phyloP scores from a whole-genome alignment of 2,329 filamentous ascomycete species.

The Colletotrichum sp. region DNA sequence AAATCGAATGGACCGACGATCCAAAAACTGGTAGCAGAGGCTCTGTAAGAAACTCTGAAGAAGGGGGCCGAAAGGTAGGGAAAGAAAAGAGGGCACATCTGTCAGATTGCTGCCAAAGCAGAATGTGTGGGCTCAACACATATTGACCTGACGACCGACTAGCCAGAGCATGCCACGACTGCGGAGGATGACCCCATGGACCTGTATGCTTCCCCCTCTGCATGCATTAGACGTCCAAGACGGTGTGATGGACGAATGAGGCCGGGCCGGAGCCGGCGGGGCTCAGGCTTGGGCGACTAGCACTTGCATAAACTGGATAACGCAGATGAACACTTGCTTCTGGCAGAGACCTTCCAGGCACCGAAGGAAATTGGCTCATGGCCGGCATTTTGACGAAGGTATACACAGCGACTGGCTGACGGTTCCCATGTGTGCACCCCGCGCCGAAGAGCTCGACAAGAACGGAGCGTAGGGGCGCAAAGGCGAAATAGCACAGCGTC shows the following conservation, averaged over 20 bases:
- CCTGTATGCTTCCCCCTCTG: conserved; percentile 22
- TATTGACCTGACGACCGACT: conserved; percentile 24
- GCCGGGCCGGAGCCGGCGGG: conserved; percentile 16
- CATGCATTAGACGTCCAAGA: conserved; percentile 28
- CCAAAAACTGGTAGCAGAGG: neutral
- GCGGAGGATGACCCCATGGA: conserved; percentile 16
- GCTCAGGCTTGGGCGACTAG: neutral
- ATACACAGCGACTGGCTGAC: neutral
- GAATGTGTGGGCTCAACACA: conserved; percentile 16
- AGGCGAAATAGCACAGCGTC: neutral
- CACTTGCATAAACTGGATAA: conserved; percentile 20
- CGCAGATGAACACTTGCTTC: neutral
- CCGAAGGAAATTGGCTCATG: neutral
- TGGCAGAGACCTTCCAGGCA: neutral
- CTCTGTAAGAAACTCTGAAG: neutral
- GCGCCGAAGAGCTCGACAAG: neutral
- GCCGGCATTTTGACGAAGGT: neutral
- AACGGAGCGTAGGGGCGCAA: neutral
- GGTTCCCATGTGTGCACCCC: neutral
- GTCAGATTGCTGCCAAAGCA: conserved; percentile 9
- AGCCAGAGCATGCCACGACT: conserved; percentile 43
- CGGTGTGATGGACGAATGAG: conserved; percentile 14
- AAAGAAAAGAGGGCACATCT: neutral
- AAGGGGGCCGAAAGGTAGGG: neutral
- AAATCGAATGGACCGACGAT: neutral